phyloP scores from a whole-genome alignment of 306 rosid species.

The Vigna radiata region DNA sequence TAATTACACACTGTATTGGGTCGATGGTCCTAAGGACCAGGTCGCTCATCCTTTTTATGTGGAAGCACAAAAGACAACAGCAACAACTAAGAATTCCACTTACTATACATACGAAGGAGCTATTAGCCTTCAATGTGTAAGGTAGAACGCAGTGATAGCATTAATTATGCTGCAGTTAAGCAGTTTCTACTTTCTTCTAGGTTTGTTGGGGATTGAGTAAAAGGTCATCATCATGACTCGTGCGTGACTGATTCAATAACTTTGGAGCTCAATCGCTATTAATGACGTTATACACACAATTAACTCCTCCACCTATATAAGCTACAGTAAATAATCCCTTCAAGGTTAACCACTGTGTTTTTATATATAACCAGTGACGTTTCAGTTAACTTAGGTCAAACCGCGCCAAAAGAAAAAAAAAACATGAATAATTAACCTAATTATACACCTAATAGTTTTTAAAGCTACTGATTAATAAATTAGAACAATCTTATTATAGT shows the following conservation, averaged over 20 bases:
- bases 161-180: constrained; percentile 32
- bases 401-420: no score
- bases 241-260: constrained; percentile 34
- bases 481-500: not conserved
- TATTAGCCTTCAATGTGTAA: constrained; percentile 32
- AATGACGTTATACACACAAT: constrained; percentile 1
- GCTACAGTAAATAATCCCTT: not conserved
- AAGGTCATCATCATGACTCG: constrained; percentile 23
- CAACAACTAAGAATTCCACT: constrained; percentile 36
- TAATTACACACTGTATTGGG: constrained; percentile 40
- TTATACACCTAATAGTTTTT: not conserved
- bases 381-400: not conserved
- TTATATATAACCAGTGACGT: not conserved
- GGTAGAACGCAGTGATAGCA: constrained; percentile 31
- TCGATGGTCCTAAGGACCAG: constrained; percentile 47
- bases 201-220: constrained; percentile 39
- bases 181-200: constrained; percentile 33
- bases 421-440: not conserved
- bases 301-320: not conserved
- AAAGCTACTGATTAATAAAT: not conserved
- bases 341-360: not conserved
- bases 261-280: not conserved
- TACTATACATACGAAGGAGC: constrained; percentile 32
- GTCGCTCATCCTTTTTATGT: constrained; percentile 43
- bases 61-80: constrained; percentile 51